phyloP scores from a whole-genome alignment of 164 flowering plant species.

The Saururus chinensis region DNA sequence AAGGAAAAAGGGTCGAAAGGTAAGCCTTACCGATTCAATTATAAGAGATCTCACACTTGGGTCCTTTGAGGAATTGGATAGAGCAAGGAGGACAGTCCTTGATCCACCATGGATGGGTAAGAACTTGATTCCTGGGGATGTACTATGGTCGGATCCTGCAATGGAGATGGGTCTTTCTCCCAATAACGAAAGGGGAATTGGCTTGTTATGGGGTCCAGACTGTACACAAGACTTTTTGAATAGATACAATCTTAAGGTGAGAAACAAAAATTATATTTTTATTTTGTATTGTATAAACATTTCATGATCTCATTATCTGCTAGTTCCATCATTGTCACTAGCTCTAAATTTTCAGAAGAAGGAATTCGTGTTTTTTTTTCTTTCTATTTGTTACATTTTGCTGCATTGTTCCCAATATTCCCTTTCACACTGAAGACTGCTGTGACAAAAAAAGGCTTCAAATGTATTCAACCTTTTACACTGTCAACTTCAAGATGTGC shows the following conservation, averaged over 20 bases:
- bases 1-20: slow-evolving; percentile 58
- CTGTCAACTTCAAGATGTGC: too few species aligned
- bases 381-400: too few species aligned
- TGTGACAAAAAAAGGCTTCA: too few species aligned
- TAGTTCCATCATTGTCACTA: too few species aligned
- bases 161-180: slow-evolving; percentile 82
- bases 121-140: slow-evolving; percentile 95
- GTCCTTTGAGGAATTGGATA: slow-evolving; percentile 71
- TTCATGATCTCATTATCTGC: too few species aligned
- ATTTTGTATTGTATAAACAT: too few species aligned
- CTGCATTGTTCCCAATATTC: too few species aligned
- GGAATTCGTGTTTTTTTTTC: too few species aligned
- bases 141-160: slow-evolving; percentile 97
- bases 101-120: slow-evolving; percentile 96
- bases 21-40: slow-evolving; percentile 22
- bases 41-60: slow-evolving; percentile 47
- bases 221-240: slow-evolving; percentile 87
- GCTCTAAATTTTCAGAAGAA: too few species aligned
- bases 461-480: too few species aligned
- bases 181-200: slow-evolving; percentile 90
- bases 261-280: neutral
- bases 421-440: too few species aligned
- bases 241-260: slow-evolving; percentile 63
- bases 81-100: slow-evolving; percentile 85
- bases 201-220: slow-evolving; percentile 95